These are phyloP conservation scores for Vaucheria bursata DNA, from an alignment of 352 stramenopile species.

Conservation along the genomic window DNA sequence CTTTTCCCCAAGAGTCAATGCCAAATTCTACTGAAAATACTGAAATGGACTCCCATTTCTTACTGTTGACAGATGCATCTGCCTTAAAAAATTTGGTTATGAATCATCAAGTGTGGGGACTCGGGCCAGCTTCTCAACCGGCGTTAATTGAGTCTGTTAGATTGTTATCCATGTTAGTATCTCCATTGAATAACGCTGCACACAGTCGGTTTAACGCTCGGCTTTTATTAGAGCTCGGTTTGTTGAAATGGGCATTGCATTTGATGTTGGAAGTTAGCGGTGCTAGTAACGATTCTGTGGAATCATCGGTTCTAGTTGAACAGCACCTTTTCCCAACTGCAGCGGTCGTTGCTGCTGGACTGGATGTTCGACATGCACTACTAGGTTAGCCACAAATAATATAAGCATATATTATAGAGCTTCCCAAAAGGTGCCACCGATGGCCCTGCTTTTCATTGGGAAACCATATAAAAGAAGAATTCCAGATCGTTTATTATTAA, in stretches of 20 bases:
- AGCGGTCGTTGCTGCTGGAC: conserved; percentile 24
- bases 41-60: conserved; percentile 10
- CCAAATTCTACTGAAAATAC: neutral
- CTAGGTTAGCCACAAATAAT: no score
- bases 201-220: conserved; percentile 45
- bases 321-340: neutral
- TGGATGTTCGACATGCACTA: conserved; percentile 32
- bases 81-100: conserved; percentile 46
- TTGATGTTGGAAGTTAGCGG: conserved; percentile 32
- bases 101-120: conserved; percentile 44
- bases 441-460: no score
- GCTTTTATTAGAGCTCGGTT: conserved; percentile 36
- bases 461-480: no score
- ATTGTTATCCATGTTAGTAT: neutral
- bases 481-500: no score
- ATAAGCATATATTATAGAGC: no score
- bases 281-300: neutral
- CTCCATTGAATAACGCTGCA: neutral
- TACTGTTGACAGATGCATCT: conserved; percentile 41
- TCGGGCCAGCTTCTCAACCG: neutral
- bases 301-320: neutral
- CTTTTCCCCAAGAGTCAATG: neutral
- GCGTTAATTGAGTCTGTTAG: neutral
- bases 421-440: no score
- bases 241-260: conserved; percentile 36